Base-by-base conservation (phyloP, 305 asterid genomes). In the Solanum chacoense region DNA sequence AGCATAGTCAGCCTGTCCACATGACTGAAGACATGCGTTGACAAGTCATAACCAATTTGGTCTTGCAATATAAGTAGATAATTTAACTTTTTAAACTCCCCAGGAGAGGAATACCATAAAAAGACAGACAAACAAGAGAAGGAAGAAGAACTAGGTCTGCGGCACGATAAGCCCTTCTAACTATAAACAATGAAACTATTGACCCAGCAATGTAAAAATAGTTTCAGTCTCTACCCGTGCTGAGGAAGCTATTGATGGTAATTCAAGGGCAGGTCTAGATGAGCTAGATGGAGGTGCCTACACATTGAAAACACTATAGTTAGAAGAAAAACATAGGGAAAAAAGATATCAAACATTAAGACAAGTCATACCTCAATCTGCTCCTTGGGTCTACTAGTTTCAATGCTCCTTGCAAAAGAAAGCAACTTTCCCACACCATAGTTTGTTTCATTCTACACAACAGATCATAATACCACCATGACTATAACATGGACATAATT, bases 381-480 rank as follows among this genome's bases (percentile, higher is more conserved):
- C 87, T 91, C 94, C 85, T 85, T 50, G 67, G 90, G 45, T 91
- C 90, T 88, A 87, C 87, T 85, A 72, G 88, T 91, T 87, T 94
- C 95, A 11, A 93, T 88, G 89, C 91, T 93, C 90, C 79, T 89
- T 38, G 89, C 98, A 65, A 89, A 90, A 84, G 88, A 77, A 85
- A 98, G 94, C 95, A 98, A 91, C 88, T 86, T 90, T 74, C 93
- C 94, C 84, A 98, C 94, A 83, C 98, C 98, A 88, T 37, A 88
- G 89, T 89, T 93, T 31, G 97, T 91, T 89, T 90, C 90, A 81
- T 88, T 93, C 99, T 98, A 90, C 91, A 90, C 6, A 87, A 90
- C 6, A 87, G 80, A 90, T 50, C 89, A 88, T 38, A 89, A 55
- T 87, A 83, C 69, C 50, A 77, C 36, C 63, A 87, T 50, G 89